These are phyloP conservation scores for Teratosphaeria destructans DNA, from an alignment of 2,329 filamentous ascomycete species.

Conservation along the genomic window DNA sequence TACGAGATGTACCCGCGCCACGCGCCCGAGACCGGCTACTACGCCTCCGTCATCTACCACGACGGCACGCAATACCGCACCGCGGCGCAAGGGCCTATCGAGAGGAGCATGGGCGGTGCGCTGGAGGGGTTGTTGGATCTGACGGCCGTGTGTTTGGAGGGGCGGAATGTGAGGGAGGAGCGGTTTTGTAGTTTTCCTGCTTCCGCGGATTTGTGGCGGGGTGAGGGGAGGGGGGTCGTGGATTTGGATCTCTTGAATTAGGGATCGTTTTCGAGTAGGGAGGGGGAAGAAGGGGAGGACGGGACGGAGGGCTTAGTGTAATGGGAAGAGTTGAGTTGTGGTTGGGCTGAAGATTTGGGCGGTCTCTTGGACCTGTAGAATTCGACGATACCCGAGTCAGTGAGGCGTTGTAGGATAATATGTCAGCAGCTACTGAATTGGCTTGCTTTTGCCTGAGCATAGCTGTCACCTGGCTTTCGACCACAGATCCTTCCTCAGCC, in stretches of 20 bases:
- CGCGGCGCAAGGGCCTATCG: background rate
- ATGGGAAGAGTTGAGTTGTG: too few relatives aligned
- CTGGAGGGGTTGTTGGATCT: background rate
- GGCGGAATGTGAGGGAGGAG: background rate
- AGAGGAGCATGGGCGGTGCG: background rate
- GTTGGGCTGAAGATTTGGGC: too few relatives aligned
- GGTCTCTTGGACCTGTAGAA: too few relatives aligned
- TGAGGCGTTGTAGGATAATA: background rate
- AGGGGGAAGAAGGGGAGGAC: too few relatives aligned
- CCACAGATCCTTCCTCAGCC: too few relatives aligned
- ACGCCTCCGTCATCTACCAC: background rate
- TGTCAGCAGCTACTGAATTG: too few relatives aligned
- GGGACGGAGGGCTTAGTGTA: too few relatives aligned
- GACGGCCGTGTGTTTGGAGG: background rate
- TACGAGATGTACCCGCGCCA: background rate
- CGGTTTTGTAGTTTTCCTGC: background rate
- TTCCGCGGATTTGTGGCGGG: background rate
- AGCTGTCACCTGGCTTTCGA: too few relatives aligned
- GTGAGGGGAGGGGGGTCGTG: background rate
- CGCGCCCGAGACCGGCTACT: background rate
- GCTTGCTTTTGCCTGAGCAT: too few relatives aligned
- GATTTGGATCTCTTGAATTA: background rate
- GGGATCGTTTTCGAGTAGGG: background rate
- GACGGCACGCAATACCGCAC: background rate
- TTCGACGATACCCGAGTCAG: too few relatives aligned